Evolutionary conservation across 306 rosid genomes (phyloP), one percentile per base, ranked within the genome.

Genomic region (Geum urbanum): DNA sequence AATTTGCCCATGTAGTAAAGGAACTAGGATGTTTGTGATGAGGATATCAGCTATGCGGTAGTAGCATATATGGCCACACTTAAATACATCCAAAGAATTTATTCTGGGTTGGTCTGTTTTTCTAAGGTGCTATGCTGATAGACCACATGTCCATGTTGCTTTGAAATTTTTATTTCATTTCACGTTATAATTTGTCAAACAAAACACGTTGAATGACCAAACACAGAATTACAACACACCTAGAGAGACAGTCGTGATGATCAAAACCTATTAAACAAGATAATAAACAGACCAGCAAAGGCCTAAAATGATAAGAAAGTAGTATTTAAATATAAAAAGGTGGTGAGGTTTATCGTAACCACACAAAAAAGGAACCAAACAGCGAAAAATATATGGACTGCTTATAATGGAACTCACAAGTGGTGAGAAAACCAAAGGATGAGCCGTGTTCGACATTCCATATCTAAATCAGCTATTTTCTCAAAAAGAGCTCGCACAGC

Each of bases 401-500:
- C 50, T 67, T 16, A 69, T 69, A 59, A 39, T 37, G 53, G 74
- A 75, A 86, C 97, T 80, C 88, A 95, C 99, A 95, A 78, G 74
- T 95, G 99, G 77, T 95, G 99, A 55, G 99, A 88, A 82, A 95
- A 95, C 99, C 99, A 95, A 83, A 86, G 97, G 82, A 95, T 87
- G 59, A 95, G 89, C 15, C 99, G 92, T 50, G 85, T 95, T 54
- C 96, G 92, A 77, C 99, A 95, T 79, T 95, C 99, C 97, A 95
- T 95, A 76, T 95, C 99, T 74, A 95, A 74, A 82, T 95, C 96
- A 54, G 86, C 92, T 72, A 95, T 91, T 84, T 81, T 95, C 77
- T 91, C 99, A 71, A 95, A 95, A 65, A 95, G 89, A 68, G 92
- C 86, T 67, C 99, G 97, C 53, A 95, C 99, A 60, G 92, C 99